Conservation (phyloP, 2,329 filamentous ascomycete species). For the Botrytis deweyae region DNA sequence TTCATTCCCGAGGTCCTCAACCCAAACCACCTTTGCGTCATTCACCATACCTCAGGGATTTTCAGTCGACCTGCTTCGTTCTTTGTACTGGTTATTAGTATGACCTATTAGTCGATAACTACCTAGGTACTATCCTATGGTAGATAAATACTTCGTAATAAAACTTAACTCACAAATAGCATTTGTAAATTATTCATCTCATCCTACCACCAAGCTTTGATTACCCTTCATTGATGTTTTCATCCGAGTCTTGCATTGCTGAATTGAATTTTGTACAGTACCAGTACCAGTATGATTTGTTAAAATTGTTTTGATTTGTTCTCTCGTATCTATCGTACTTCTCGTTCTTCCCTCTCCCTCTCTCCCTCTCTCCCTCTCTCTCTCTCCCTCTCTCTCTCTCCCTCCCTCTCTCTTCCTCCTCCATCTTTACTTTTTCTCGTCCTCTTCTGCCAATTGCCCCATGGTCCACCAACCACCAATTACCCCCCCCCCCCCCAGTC, state of each 20-base stretch:
- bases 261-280: background rate
- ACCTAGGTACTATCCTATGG: too few relatives aligned
- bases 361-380: too few relatives aligned
- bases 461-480: background rate
- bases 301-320: background rate
- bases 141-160: too few relatives aligned
- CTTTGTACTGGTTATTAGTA: background rate
- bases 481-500: background rate
- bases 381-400: background rate
- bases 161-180: background rate
- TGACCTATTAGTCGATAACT: background rate
- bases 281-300: background rate
- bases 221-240: background rate
- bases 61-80: background rate
- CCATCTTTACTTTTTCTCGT: background rate
- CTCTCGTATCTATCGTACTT: too few relatives aligned
- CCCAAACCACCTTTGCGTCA: constrained; percentile 9
- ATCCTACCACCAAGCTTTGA: background rate
- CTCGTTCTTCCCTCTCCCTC: background rate
- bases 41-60: background rate
- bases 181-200: background rate
- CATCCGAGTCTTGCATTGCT: background rate
- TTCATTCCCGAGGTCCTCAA: too few relatives aligned
- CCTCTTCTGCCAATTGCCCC: background rate
- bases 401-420: background rate